These are phyloP conservation scores for Penicillium herquei DNA, from an alignment of 495 filamentous ascomycete genomes.

Conservation along the genomic window DNA sequence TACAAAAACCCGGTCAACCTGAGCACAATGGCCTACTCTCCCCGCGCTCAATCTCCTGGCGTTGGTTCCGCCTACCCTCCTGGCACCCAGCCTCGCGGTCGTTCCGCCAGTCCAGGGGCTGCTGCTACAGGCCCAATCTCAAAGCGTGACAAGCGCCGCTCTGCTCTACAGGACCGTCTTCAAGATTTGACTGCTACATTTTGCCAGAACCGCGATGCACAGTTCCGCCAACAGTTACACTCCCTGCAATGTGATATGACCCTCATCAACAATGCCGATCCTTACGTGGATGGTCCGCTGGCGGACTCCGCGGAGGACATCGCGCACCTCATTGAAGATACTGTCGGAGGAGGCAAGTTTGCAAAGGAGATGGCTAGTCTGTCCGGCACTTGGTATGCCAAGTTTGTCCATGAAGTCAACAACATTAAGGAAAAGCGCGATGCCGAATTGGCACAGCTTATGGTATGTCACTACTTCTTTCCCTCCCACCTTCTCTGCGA, in stretches of 20 bases:
- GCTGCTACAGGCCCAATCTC: conserved; percentile 47
- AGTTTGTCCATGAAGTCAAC: conserved; percentile 82
- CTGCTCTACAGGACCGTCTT: conserved; percentile 72
- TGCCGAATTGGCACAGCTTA: conserved; percentile 67
- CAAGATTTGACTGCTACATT: conserved; percentile 70
- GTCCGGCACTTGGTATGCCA: conserved; percentile 75
- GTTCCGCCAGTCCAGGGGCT: conserved; percentile 37
- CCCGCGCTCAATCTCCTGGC: conserved; percentile 33
- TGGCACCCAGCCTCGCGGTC: conserved; percentile 21
- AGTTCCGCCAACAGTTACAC: conserved; percentile 87
- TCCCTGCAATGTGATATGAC: conserved; percentile 86
- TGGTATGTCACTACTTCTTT: conserved; percentile 54
- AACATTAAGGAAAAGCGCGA: conserved; percentile 81
- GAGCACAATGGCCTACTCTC: conserved; percentile 23
- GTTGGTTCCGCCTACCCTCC: conserved; percentile 6
- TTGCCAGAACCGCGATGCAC: conserved; percentile 72
- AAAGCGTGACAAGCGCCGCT: conserved; percentile 88
- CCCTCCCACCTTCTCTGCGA: background rate
- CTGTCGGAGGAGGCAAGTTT: conserved; percentile 52
- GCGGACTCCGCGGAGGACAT: conserved; percentile 69
- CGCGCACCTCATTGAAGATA: conserved; percentile 59
- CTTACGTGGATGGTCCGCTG: conserved; percentile 69
- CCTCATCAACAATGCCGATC: conserved; percentile 78
- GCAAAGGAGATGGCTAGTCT: conserved; percentile 59
- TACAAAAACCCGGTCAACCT: background rate